Evolutionary conservation across 768 basidiomycete species (phyloP).

Genomic region (Chiua virens): DNA sequence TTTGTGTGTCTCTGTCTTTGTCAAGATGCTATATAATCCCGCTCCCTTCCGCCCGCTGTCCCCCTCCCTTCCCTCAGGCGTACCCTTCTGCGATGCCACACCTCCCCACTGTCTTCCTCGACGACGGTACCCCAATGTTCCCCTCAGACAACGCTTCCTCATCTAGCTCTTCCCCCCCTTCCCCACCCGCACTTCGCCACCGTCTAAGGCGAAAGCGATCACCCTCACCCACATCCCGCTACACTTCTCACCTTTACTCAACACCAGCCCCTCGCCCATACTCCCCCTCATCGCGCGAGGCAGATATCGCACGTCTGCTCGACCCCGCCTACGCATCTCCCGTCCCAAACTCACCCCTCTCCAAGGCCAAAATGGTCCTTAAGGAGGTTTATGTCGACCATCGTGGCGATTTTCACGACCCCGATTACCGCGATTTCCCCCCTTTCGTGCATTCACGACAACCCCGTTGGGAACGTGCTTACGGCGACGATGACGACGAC

Average conservation of each 20-base stretch:
- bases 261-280: constrained; percentile 25
- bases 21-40: constrained; percentile 33
- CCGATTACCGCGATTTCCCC: constrained; percentile 67
- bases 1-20: constrained; percentile 32
- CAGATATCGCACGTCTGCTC: constrained; percentile 62
- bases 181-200: constrained; percentile 20
- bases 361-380: constrained; percentile 12
- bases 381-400: constrained; percentile 55
- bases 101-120: neutral
- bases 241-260: constrained; percentile 6
- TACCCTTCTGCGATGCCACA: neutral
- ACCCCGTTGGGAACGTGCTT: constrained; percentile 36
- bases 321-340: constrained; percentile 58
- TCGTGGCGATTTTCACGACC: constrained; percentile 64
- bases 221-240: constrained; percentile 30
- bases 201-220: constrained; percentile 25
- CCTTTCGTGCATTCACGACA: constrained; percentile 30
- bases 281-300: constrained; percentile 39
- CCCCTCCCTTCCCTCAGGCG: neutral
- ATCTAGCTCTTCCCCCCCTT: constrained; percentile 9
- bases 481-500: constrained; percentile 30
- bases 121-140: constrained; percentile 14
- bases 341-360: constrained; percentile 26
- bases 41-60: constrained; percentile 16
- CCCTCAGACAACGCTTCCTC: constrained; percentile 21